These are phyloP conservation scores for Cladophialophora chaetospira DNA, from an alignment of 2,329 filamentous ascomycete genomes.

Conservation along the genomic window DNA sequence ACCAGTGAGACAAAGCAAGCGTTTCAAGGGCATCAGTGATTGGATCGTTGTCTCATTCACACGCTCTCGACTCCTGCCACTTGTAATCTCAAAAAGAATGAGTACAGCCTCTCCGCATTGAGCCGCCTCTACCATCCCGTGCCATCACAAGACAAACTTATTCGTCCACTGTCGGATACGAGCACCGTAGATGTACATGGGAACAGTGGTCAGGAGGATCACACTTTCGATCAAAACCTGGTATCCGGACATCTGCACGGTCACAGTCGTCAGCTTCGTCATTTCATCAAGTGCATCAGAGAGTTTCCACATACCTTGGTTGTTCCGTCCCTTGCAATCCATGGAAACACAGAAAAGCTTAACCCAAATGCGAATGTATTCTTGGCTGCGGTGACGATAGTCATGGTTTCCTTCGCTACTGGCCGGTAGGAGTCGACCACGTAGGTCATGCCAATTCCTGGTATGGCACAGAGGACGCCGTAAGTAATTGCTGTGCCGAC, in stretches of 20 bases:
- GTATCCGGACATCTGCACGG: neutral
- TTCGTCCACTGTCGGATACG: no score
- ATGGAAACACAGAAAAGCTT: slow-evolving; percentile 19
- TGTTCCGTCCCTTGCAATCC: slow-evolving; percentile 11
- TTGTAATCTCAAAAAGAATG: no score
- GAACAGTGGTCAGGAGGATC: neutral
- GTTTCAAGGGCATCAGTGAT: no score
- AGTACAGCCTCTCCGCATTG: no score
- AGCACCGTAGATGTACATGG: neutral
- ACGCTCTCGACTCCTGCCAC: no score
- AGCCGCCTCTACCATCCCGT: no score
- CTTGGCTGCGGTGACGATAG: slow-evolving; percentile 12
- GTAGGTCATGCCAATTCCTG: slow-evolving; percentile 14
- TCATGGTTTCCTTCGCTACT: slow-evolving; percentile 14
- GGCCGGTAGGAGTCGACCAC: slow-evolving; percentile 18
- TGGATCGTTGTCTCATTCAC: no score
- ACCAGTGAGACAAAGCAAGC: no score
- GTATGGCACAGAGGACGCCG: slow-evolving; percentile 13
- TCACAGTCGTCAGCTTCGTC: no score
- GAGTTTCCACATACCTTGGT: slow-evolving; percentile 9
- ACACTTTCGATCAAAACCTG: neutral
- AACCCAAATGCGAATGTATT: slow-evolving; percentile 16
- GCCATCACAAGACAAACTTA: no score
- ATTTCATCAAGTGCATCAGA: no score
- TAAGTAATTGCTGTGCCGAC: slow-evolving; percentile 14